These are phyloP conservation scores for Colletotrichum zoysiae DNA, from an alignment of 2,329 filamentous ascomycete species.

Conservation along the genomic window DNA sequence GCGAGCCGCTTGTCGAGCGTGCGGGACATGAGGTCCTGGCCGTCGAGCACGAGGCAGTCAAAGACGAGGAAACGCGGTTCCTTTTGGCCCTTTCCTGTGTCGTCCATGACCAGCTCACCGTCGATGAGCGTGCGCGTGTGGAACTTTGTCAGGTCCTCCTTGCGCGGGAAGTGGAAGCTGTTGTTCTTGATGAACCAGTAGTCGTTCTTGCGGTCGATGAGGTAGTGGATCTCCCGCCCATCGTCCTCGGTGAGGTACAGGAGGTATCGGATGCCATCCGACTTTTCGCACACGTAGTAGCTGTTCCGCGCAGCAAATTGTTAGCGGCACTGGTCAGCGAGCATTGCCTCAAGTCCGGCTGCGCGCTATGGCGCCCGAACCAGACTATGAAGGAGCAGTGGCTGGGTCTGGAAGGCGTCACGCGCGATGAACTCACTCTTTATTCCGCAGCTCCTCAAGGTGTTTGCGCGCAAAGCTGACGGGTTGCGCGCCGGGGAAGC, in stretches of 20 bases:
- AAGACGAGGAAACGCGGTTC: slow-evolving; percentile 92
- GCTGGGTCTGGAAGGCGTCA: not conserved
- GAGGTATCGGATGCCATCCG: slow-evolving; percentile 95
- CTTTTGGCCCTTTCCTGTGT: slow-evolving; percentile 72
- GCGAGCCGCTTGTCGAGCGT: slow-evolving; percentile 90
- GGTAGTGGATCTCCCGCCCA: slow-evolving; percentile 79
- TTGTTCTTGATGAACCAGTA: slow-evolving; percentile 84
- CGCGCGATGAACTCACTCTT: slow-evolving; percentile 70
- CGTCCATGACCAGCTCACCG: slow-evolving; percentile 92
- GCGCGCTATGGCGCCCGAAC: too few species aligned
- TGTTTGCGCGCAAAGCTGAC: slow-evolving; percentile 90
- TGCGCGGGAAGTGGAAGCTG: slow-evolving; percentile 83
- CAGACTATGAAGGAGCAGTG: too few species aligned
- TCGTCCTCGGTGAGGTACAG: slow-evolving; percentile 84
- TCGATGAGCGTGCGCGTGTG: slow-evolving; percentile 88
- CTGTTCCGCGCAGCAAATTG: slow-evolving; percentile 52
- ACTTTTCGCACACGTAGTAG: slow-evolving; percentile 99
- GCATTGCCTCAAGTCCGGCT: not conserved
- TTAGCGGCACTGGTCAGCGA: slow-evolving; percentile 25
- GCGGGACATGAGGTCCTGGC: slow-evolving; percentile 79
- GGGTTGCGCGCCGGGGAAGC: slow-evolving; percentile 92
- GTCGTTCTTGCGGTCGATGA: slow-evolving; percentile 98
- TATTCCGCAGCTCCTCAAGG: slow-evolving; percentile 80
- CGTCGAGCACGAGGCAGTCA: slow-evolving; percentile 88
- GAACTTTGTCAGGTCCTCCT: slow-evolving; percentile 73